Evolutionary conservation across 345 rosid species (phyloP).

Genomic region (Tarenaya hassleriana): DNA sequence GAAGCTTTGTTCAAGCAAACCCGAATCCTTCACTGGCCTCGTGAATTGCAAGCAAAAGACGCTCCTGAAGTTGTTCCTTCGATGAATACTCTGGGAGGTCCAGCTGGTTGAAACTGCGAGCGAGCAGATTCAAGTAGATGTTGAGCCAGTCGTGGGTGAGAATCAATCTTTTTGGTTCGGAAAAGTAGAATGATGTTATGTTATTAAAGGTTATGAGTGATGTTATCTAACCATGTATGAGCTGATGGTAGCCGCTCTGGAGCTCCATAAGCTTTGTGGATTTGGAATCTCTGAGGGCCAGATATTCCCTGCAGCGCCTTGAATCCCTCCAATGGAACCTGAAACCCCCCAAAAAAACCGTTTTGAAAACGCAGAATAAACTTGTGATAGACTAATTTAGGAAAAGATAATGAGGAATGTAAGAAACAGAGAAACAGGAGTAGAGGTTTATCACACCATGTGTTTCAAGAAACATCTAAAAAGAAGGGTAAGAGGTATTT

Average conservation of each 20-base stretch:
- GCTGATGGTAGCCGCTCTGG: constrained; percentile 92
- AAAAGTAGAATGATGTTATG: background rate
- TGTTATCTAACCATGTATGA: constrained; percentile 70
- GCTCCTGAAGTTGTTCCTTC: constrained; percentile 78
- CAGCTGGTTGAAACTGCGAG: constrained; percentile 85
- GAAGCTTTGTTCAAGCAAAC: constrained; percentile 50
- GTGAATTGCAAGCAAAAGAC: constrained; percentile 87
- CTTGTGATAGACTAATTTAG: background rate
- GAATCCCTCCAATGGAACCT: constrained; percentile 94
- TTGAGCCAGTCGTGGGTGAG: background rate
- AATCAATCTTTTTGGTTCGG: background rate
- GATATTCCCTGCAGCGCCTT: constrained; percentile 95
- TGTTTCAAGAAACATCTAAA: background rate
- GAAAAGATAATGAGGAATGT: background rate
- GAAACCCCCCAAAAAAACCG: no score
- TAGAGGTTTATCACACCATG: background rate
- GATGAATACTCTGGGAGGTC: constrained; percentile 87
- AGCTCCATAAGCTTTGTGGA: constrained; percentile 96
- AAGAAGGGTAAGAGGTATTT: background rate
- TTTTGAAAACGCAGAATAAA: no score
- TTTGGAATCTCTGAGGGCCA: constrained; percentile 91
- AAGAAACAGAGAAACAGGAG: background rate
- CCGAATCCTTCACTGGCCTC: constrained; percentile 98
- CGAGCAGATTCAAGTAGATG: background rate
- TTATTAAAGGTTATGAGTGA: background rate